A percentile compares a stretch with the other conserved stretches of the same genome.
Evolutionary conservation across 495 filamentous ascomycete genomes (phyloP).

Genomic region (Cenococcum geophilum): DNA sequence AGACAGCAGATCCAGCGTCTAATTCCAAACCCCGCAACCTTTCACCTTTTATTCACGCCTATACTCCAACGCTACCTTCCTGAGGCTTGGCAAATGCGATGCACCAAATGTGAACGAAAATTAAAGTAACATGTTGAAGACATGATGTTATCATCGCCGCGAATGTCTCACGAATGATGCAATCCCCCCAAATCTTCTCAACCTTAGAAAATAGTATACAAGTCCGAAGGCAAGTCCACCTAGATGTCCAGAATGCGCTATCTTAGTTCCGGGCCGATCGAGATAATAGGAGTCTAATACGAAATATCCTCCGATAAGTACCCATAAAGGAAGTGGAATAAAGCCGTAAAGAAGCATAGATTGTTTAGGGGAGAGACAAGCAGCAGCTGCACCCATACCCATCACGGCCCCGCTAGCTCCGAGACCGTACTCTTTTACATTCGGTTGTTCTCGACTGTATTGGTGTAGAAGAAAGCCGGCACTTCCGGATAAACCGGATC

Average conservation of each 20-base stretch:
- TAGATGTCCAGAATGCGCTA: constrained; percentile 38
- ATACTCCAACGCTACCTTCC: too few species aligned
- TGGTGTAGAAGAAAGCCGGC: constrained; percentile 15
- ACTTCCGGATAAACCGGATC: constrained; percentile 27
- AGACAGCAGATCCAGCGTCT: too few species aligned
- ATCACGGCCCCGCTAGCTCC: constrained; percentile 36
- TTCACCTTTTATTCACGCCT: too few species aligned
- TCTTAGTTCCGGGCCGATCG: constrained; percentile 6
- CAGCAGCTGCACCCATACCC: constrained; percentile 33
- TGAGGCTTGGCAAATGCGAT: too few species aligned
- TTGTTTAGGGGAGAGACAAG: constrained; percentile 13
- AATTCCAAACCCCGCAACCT: too few species aligned
- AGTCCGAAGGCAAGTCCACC: constrained; percentile 34
- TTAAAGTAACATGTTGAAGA: too few species aligned
- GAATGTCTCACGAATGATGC: background rate
- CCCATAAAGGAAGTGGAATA: constrained; percentile 34
- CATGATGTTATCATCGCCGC: too few species aligned
- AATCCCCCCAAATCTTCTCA: constrained; percentile 11
- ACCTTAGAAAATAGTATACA: constrained; percentile 28
- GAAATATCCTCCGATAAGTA: constrained; percentile 26
- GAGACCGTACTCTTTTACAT: constrained; percentile 5
- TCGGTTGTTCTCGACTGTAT: background rate
- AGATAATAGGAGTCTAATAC: constrained; percentile 33
- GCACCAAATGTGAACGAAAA: too few species aligned
- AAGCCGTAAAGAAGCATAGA: constrained; percentile 29